These are phyloP conservation scores for Penicillium griseofulvum DNA, from an alignment of 2,329 filamentous ascomycete species.

Conservation along the genomic window DNA sequence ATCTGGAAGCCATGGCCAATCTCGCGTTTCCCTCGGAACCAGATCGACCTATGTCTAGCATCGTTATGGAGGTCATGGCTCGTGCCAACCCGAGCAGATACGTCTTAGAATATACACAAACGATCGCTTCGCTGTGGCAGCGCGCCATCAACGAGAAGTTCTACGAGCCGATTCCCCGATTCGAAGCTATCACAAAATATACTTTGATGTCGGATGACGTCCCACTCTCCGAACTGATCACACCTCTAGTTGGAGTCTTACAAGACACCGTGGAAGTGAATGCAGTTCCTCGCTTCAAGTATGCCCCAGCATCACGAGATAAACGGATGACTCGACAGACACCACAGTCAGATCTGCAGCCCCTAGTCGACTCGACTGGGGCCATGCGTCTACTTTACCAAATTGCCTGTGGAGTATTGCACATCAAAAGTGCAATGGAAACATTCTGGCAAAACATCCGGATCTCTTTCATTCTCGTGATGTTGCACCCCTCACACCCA, in stretches of 20 bases:
- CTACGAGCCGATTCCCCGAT: slow-evolving; percentile 43
- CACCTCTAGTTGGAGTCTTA: slow-evolving; percentile 40
- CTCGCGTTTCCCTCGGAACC: slow-evolving; percentile 54
- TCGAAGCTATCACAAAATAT: slow-evolving; percentile 42
- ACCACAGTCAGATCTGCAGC: slow-evolving; percentile 43
- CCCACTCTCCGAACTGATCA: slow-evolving; percentile 38
- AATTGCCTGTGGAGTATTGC: slow-evolving; percentile 50
- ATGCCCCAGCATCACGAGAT: slow-evolving; percentile 43
- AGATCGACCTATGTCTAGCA: slow-evolving; percentile 50
- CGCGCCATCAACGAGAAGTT: slow-evolving; percentile 56
- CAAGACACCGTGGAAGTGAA: slow-evolving; percentile 54
- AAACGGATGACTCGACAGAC: slow-evolving; percentile 42
- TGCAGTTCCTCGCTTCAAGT: slow-evolving; percentile 50
- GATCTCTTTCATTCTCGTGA: slow-evolving; percentile 57
- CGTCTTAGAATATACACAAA: slow-evolving; percentile 49
- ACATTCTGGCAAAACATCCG: slow-evolving; percentile 58
- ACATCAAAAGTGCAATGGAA: slow-evolving; percentile 41
- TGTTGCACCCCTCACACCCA: slow-evolving; percentile 58
- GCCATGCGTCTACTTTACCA: slow-evolving; percentile 56
- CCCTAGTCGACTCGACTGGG: slow-evolving; percentile 53
- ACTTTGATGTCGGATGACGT: slow-evolving; percentile 41
- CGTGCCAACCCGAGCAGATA: slow-evolving; percentile 45
- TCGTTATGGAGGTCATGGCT: slow-evolving; percentile 53
- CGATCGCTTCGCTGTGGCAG: slow-evolving; percentile 56
- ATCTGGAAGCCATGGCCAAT: slow-evolving; percentile 55